Base-by-base conservation (phyloP, 257 asterid species). In the Capsicum pubescens region DNA sequence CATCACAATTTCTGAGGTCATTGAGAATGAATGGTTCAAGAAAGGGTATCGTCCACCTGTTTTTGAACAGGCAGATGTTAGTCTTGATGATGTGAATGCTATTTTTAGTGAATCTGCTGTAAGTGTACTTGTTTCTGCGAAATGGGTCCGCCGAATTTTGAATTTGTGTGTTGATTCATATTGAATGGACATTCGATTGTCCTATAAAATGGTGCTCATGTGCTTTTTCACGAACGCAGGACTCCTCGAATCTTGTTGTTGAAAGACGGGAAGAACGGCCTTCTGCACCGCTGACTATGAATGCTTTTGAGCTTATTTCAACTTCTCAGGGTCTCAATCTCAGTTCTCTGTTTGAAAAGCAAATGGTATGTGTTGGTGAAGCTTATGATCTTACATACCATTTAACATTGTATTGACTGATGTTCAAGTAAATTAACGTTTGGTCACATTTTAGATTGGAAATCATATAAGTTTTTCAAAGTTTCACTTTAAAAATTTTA, bases 251-350 rank as follows among this genome's bases (percentile, higher is more conserved):
- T 83, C 92, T 94, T 60, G 98, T 96, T 50, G 98, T 92, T 84
- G 99, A 96, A 93, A 93, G 94, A 84, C 94, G 94, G 64, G 97
- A 92, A 82, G 96, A 83, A 76, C 89, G 84, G 32, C 92, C 96
- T 15, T 35, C 90, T 7, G 84, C 92, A 52, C 99, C 99, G n/a
- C 87, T 86, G 72, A 83, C 95, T 42, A 96, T 96, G 99, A 96
- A 96, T 46, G 99, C 98, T 9, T 96, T 96, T 80, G 99, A 96
- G 88, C 98, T 96, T 64, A 96, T 96, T 81, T 96, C 99, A 71
- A 96, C 93, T 83, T 96, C 99, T 44, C 98, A 94, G 93, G 98
- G 99, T 88, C 97, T 96, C 86, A 94, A 94, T 87, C 95, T 96
- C 81, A 90, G 92, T 87, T 85, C 92, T 84, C 98, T 96, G 57